Evolutionary conservation across 2,329 filamentous ascomycete species (phyloP).

Genomic region (Coniosporium tulheliwenetii): DNA sequence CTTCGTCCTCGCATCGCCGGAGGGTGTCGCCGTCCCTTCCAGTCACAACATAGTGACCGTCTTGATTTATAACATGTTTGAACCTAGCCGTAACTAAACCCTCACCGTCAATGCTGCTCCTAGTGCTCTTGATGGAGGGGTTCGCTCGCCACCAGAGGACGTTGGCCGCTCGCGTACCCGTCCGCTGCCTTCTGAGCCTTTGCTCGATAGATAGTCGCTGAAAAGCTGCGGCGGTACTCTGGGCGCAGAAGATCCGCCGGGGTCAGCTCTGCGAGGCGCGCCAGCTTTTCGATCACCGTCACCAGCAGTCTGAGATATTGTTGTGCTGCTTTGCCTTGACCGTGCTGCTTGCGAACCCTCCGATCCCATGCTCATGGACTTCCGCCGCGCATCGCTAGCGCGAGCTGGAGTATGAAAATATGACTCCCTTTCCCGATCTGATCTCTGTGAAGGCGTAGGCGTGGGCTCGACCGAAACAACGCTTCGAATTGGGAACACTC

Average conservation of each 20-base stretch:
- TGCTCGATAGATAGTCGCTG: conserved; percentile 17
- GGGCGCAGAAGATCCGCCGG: not conserved
- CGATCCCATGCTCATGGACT: not conserved
- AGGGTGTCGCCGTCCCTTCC: conserved; percentile 56
- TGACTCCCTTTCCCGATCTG: conserved; percentile 14
- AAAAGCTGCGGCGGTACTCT: conserved; percentile 15
- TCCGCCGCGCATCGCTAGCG: not conserved
- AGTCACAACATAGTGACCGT: conserved; percentile 70
- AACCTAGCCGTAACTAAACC: conserved; percentile 56
- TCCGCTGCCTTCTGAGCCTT: conserved; percentile 2
- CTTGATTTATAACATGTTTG: conserved; percentile 59
- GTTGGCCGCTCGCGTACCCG: conserved; percentile 1
- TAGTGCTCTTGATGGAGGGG: conserved; percentile 15
- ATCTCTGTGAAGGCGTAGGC: conserved; percentile 17
- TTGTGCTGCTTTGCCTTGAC: not conserved
- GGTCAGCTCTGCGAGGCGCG: too few relatives aligned
- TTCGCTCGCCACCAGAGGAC: conserved; percentile 6
- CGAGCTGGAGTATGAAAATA: conserved; percentile 17
- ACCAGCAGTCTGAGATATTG: not conserved
- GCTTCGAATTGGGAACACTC: conserved; percentile 72
- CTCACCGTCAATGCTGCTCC: conserved; percentile 23
- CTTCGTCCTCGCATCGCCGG: conserved; percentile 78
- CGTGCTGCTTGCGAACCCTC: not conserved
- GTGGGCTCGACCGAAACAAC: conserved; percentile 54
- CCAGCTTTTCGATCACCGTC: not conserved